Evolutionary conservation across 164 flowering plant genomes (phyloP).

Genomic region (Pachysandra terminalis): DNA sequence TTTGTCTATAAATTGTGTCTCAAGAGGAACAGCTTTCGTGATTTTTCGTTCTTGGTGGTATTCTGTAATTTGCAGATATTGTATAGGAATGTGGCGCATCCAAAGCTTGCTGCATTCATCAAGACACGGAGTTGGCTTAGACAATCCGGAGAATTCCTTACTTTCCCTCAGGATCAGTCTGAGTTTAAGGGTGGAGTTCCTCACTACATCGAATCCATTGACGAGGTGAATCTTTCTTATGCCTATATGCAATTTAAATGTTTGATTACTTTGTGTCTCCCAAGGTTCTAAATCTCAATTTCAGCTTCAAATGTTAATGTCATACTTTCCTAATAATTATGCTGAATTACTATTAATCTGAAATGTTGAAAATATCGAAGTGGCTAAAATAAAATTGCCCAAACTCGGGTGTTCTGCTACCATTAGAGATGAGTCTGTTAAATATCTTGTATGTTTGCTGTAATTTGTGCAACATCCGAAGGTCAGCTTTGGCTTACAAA

Average conservation of each 20-base stretch:
- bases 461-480: not conserved
- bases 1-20: not conserved
- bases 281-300: too few relatives aligned
- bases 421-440: not conserved
- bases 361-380: not conserved
- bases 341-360: too few relatives aligned
- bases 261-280: not conserved
- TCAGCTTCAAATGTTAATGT: too few relatives aligned
- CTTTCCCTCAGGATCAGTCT: slow-evolving; percentile 68
- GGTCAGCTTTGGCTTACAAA: not conserved
- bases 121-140: slow-evolving; percentile 63
- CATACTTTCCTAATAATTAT: too few relatives aligned
- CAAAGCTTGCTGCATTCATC: slow-evolving; percentile 70
- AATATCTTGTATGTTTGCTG: not conserved
- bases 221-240: slow-evolving; percentile 55
- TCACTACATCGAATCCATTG: slow-evolving; percentile 81
- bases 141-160: slow-evolving; percentile 67
- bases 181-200: slow-evolving; percentile 62
- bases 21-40: not conserved
- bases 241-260: too few relatives aligned
- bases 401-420: not conserved
- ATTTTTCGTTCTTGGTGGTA: not conserved
- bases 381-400: not conserved
- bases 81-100: slow-evolving; percentile 82
- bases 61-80: slow-evolving; percentile 44